These are phyloP conservation scores for Russula foetens DNA, from an alignment of 768 basidiomycete species.

Conservation along the genomic window DNA sequence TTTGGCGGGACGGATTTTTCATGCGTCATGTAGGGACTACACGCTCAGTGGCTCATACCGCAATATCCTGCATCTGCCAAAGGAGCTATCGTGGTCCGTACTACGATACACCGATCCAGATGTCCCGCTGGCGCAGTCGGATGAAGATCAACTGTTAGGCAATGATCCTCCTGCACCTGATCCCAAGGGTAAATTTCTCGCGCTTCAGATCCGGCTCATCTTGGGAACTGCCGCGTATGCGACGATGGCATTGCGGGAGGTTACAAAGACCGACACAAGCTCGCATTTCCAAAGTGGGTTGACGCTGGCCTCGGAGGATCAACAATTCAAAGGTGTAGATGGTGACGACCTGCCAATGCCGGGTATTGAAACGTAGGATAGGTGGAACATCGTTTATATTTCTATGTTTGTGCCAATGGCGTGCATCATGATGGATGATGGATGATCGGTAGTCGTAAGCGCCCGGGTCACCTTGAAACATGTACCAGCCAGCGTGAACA, in stretches of 20 bases:
- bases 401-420: too few relatives aligned
- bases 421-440: too few relatives aligned
- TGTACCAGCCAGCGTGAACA: not conserved
- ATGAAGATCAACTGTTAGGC: slow-evolving; percentile 86
- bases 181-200: slow-evolving; percentile 76
- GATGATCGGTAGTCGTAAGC: too few relatives aligned
- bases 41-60: slow-evolving; percentile 90
- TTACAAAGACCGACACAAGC: slow-evolving; percentile 93
- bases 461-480: too few relatives aligned
- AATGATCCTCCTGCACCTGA: slow-evolving; percentile 62
- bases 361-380: not conserved
- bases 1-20: not conserved
- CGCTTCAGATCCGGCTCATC: slow-evolving; percentile 77
- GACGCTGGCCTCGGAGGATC: slow-evolving; percentile 73
- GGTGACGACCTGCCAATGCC: slow-evolving; percentile 22
- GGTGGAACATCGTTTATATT: not conserved
- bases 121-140: slow-evolving; percentile 84
- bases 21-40: slow-evolving; percentile 61
- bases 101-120: slow-evolving; percentile 91
- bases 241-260: slow-evolving; percentile 94
- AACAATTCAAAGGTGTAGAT: slow-evolving; percentile 60
- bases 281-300: slow-evolving; percentile 81
- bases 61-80: slow-evolving; percentile 80
- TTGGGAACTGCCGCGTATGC: slow-evolving; percentile 92
- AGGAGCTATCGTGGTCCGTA: slow-evolving; percentile 71